Conservation (phyloP, 257 asterid genomes). For the Solanum appendiculatum region DNA sequence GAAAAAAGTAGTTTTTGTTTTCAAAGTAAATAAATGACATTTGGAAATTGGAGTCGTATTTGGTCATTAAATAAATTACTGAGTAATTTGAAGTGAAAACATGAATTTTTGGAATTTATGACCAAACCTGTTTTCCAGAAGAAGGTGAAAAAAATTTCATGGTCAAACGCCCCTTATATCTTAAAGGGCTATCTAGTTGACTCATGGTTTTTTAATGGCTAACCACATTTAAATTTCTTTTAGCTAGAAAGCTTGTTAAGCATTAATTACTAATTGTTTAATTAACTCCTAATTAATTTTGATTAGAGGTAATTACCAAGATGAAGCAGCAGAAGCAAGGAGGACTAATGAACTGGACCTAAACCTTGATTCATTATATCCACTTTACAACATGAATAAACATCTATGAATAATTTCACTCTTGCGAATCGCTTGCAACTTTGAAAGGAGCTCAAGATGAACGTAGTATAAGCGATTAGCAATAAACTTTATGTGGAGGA, state of each 20-base stretch:
- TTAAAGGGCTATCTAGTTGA: neutral
- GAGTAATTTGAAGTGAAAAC: neutral
- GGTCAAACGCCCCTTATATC: neutral
- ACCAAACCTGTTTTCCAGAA: accelerated
- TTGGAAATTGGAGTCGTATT: neutral
- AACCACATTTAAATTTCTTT: neutral
- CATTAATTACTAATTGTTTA: neutral
- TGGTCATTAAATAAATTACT: neutral
- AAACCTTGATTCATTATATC: conserved; percentile 67
- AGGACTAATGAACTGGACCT: conserved; percentile 64
- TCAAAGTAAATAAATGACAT: neutral
- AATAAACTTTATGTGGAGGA: neutral
- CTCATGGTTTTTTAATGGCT: neutral
- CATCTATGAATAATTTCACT: neutral
- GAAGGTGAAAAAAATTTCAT: too few species aligned
- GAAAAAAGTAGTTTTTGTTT: too few species aligned
- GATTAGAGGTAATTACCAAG: conserved; percentile 31
- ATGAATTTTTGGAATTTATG: too few species aligned
- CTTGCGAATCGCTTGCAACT: neutral
- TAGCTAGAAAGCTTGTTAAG: neutral
- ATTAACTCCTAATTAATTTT: neutral
- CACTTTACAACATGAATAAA: conserved; percentile 34
- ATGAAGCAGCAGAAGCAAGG: conserved; percentile 39
- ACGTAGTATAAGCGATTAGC: neutral
- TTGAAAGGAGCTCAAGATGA: neutral